Evolutionary conservation across 164 flowering plant species (phyloP).

Genomic region (Stephania japonica): DNA sequence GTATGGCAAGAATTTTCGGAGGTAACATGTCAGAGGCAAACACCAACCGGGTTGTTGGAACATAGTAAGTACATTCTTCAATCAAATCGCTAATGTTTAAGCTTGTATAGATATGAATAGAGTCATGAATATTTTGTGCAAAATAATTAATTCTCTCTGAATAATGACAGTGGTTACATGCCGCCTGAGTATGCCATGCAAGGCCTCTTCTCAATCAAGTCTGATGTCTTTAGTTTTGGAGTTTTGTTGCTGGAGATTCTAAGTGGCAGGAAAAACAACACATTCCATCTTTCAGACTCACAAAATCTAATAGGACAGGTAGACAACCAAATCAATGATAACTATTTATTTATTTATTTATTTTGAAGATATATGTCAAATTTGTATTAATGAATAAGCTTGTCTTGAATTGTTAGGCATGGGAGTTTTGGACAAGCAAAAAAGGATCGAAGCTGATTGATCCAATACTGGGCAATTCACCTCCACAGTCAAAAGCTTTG

Average conservation of each 20-base stretch:
- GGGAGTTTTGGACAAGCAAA: slow-evolving; percentile 21
- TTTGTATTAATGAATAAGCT: neutral
- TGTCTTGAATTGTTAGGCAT: slow-evolving; percentile 14
- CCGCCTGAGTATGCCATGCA: slow-evolving; percentile 16
- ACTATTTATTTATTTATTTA: neutral
- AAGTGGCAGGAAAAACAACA: slow-evolving; percentile 11
- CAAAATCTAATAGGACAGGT: slow-evolving; percentile 14
- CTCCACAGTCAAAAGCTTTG: neutral
- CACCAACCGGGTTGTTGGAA: slow-evolving; percentile 14
- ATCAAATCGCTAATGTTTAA: too few relatives aligned
- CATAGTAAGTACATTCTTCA: slow-evolving; percentile 11
- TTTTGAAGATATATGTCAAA: neutral
- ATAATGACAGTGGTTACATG: slow-evolving; percentile 12
- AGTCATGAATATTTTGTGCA: too few relatives aligned
- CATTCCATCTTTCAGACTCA: neutral
- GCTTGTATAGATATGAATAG: too few relatives aligned
- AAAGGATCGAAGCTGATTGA: slow-evolving; percentile 15
- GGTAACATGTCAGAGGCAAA: slow-evolving; percentile 8
- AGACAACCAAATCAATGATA: neutral
- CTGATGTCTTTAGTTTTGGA: slow-evolving; percentile 16
- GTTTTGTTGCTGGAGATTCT: slow-evolving; percentile 15
- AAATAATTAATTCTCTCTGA: too few relatives aligned
- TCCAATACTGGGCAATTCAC: neutral
- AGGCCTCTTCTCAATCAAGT: slow-evolving; percentile 12
- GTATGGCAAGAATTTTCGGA: slow-evolving; percentile 16